Evolutionary conservation across 306 rosid species (phyloP).

Genomic region (Hippophae gyantsensis): DNA sequence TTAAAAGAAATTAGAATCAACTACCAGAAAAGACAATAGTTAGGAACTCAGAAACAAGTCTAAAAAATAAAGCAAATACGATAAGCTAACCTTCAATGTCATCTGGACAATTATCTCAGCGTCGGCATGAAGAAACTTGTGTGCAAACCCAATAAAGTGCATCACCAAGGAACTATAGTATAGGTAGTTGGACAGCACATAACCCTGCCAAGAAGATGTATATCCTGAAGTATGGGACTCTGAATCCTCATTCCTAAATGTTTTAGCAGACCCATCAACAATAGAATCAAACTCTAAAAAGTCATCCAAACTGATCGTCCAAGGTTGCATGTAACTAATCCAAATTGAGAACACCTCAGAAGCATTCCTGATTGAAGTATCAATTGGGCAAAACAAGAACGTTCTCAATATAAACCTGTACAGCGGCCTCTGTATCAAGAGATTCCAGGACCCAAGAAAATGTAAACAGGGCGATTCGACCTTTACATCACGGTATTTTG

Average conservation of each 20-base stretch:
- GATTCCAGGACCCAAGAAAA: slow-evolving; percentile 49
- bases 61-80: background rate
- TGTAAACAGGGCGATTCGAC: slow-evolving; percentile 9
- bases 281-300: slow-evolving; percentile 34
- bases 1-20: no score
- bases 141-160: slow-evolving; percentile 89
- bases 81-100: slow-evolving; percentile 61
- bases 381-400: slow-evolving; percentile 55
- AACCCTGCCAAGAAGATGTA: slow-evolving; percentile 53
- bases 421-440: slow-evolving; percentile 61
- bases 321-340: slow-evolving; percentile 69
- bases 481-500: slow-evolving; percentile 26
- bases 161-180: slow-evolving; percentile 73
- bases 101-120: slow-evolving; percentile 68
- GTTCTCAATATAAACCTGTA: slow-evolving; percentile 71
- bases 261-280: slow-evolving; percentile 14
- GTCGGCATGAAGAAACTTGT: slow-evolving; percentile 81
- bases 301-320: slow-evolving; percentile 45
- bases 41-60: no score
- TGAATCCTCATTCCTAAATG: slow-evolving; percentile 22
- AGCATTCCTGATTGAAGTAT: slow-evolving; percentile 55
- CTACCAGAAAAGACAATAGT: no score
- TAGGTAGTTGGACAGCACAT: slow-evolving; percentile 70
- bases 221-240: slow-evolving; percentile 19
- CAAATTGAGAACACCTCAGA: slow-evolving; percentile 65